A percentile compares a stretch with the other conserved stretches of the same genome.
Evolutionary conservation across 2,329 filamentous ascomycete species (phyloP).

Genomic region (Periconia sp.): DNA sequence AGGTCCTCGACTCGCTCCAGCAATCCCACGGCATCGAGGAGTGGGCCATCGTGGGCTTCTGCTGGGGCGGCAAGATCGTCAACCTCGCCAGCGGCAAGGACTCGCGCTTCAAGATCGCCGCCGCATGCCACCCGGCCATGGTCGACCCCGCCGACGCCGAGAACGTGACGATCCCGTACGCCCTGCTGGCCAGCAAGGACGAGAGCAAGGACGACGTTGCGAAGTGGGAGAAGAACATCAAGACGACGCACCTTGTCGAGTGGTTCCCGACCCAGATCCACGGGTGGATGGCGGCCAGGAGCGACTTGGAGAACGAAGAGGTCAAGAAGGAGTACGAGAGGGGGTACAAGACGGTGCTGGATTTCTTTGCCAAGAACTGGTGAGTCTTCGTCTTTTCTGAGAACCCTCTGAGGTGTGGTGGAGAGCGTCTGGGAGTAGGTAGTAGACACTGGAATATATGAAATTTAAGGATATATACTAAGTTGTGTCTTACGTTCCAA

Average conservation of each 20-base stretch:
- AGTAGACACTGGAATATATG: too few relatives aligned
- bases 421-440: too few relatives aligned
- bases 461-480: too few relatives aligned
- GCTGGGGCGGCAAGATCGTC: slow-evolving; percentile 62
- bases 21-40: slow-evolving; percentile 51
- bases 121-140: slow-evolving; percentile 62
- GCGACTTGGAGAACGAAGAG: slow-evolving; percentile 49
- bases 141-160: slow-evolving; percentile 60
- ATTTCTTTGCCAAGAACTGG: slow-evolving; percentile 57
- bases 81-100: slow-evolving; percentile 55
- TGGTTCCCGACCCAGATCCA: slow-evolving; percentile 53
- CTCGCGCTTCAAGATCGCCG: slow-evolving; percentile 60
- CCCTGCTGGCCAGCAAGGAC: slow-evolving; percentile 59
- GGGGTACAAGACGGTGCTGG: slow-evolving; percentile 52
- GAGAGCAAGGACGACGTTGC: slow-evolving; percentile 56
- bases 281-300: slow-evolving; percentile 49
- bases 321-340: slow-evolving; percentile 55
- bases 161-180: slow-evolving; percentile 58
- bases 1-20: slow-evolving; percentile 57
- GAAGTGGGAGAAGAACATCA: slow-evolving; percentile 52
- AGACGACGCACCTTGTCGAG: slow-evolving; percentile 50
- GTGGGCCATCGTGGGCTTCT: slow-evolving; percentile 64
- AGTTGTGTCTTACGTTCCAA: too few relatives aligned
- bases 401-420: too few relatives aligned
- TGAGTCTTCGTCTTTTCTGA: slow-evolving; percentile 37